Percentiles rank a stretch among this genome's conserved stretches.
Evolutionary conservation across 2,329 filamentous ascomycete genomes (phyloP).

Genomic region (Penicillium olsonii): DNA sequence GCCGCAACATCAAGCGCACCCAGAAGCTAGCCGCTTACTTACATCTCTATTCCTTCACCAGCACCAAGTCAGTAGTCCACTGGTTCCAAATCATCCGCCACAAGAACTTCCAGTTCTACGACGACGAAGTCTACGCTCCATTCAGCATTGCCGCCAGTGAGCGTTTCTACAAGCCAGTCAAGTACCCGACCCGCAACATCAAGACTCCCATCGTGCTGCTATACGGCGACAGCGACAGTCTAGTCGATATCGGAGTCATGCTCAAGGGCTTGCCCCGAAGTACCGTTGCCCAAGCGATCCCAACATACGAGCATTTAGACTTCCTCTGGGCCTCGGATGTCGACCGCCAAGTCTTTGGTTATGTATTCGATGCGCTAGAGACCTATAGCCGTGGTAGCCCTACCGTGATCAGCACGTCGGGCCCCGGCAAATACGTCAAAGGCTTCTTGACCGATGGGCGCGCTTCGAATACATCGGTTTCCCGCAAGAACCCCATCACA

Average conservation of each 20-base stretch:
- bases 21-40: constrained; percentile 96
- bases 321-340: constrained; percentile 93
- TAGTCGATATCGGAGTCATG: constrained; percentile 94
- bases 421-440: constrained; percentile 1
- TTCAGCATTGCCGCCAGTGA: constrained; percentile 69
- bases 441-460: constrained; percentile 8
- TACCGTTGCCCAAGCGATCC: constrained; percentile 82
- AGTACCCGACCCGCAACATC: constrained; percentile 95
- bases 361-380: constrained; percentile 86
- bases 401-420: background rate
- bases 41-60: constrained; percentile 94
- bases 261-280: constrained; percentile 80
- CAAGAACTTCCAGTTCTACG: constrained; percentile 96
- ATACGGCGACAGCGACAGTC: constrained; percentile 88
- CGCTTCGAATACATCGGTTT: constrained; percentile 20
- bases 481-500: background rate
- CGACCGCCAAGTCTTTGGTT: constrained; percentile 79
- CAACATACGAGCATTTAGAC: constrained; percentile 94
- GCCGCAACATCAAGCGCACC: constrained; percentile 75
- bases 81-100: constrained; percentile 99
- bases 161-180: constrained; percentile 94
- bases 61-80: constrained; percentile 94
- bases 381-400: constrained; percentile 48
- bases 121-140: constrained; percentile 84
- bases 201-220: constrained; percentile 91